phyloP scores from a whole-genome alignment of 2,329 filamentous ascomycete species.

The Lachnellula hyalina region DNA sequence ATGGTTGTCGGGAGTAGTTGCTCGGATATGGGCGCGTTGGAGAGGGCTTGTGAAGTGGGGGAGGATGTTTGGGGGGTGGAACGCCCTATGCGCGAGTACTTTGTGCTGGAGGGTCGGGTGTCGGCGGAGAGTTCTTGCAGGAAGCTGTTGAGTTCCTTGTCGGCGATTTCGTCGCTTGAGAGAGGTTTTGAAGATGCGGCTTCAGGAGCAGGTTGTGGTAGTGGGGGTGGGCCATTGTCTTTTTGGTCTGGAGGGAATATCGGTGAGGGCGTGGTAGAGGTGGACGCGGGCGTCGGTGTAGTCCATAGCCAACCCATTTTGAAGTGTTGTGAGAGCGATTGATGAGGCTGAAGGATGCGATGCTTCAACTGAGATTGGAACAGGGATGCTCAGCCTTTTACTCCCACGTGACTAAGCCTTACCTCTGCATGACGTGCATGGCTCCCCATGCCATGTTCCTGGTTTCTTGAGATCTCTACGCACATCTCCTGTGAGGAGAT shows the following conservation, averaged over 20 bases:
- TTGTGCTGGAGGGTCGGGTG: slow-evolving; percentile 18
- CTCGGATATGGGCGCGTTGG: slow-evolving; percentile 47
- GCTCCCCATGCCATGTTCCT: not conserved
- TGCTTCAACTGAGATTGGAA: not conserved
- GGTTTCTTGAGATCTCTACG: not conserved
- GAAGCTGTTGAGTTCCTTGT: slow-evolving; percentile 32
- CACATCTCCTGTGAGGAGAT: not conserved
- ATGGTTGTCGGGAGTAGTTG: slow-evolving; percentile 73
- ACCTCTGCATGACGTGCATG: not conserved
- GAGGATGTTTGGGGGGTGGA: slow-evolving; percentile 8
- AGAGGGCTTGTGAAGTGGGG: slow-evolving; percentile 11
- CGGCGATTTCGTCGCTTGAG: slow-evolving; percentile 28
- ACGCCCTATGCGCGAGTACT: slow-evolving; percentile 25
- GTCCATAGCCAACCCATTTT: slow-evolving; percentile 61
- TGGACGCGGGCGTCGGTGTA: slow-evolving; percentile 29
- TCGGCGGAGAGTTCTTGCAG: slow-evolving; percentile 30
- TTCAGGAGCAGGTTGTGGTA: slow-evolving; percentile 10
- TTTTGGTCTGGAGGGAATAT: slow-evolving; percentile 13
- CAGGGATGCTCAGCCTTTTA: not conserved
- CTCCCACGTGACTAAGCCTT: slow-evolving; percentile 3
- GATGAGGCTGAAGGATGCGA: slow-evolving; percentile 11
- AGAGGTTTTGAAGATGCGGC: slow-evolving; percentile 14
- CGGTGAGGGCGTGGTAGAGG: slow-evolving; percentile 22
- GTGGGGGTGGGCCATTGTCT: slow-evolving; percentile 6
- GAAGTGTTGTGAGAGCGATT: slow-evolving; percentile 6